Evolutionary conservation across 768 basidiomycete species (phyloP), one percentile per base, ranked within the genome.

Genomic region (Coprinopsis sp.): DNA sequence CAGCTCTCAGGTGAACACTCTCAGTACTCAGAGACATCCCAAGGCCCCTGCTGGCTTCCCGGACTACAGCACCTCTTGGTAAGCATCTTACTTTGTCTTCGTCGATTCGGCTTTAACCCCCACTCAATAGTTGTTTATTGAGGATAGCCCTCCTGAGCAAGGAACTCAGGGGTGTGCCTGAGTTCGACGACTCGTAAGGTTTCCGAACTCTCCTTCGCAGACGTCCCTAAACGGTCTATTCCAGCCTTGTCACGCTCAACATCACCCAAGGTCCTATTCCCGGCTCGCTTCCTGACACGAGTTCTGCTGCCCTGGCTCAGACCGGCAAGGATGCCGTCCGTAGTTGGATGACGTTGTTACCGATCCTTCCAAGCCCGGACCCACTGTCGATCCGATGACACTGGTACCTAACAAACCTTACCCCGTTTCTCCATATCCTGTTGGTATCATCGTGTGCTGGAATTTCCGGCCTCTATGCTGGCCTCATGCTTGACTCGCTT

Each of bases 401-500:
- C 18, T 39, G 22, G 16, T 8, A 5, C 37, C 37, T 8, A 40
- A 40, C 6, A 16, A 27, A 16, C 41, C 41, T 29, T 4, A 18
- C n/a, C 41, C 37, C 16, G 6, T 23, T 23, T 39, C 37, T 8
- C 37, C 37, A 8, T 39, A 39, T 24, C 55, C 58, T 18, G 61
- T 70, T 37, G 60, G 60, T 8, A 70, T 70, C 37, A 37, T 70
- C 29, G 68, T n/a, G 68, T n/a, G 69, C 68, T 6, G 69, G 54
- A 19, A 54, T 55, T 7, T 54, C 55, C 7, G 72, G 72, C 16
- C 58, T 74, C 10, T 73, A 72, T 54, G 55, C 67, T 1, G 76
- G 70, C 2, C 54, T 77, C 58, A 72, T 78, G 1, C 63, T 78
- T n/a, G 64, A 77, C 27, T 59, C 57, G 6, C 62, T 75, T 6